These are phyloP conservation scores for Corylus americana DNA, from an alignment of 306 rosid species.

Conservation along the genomic window DNA sequence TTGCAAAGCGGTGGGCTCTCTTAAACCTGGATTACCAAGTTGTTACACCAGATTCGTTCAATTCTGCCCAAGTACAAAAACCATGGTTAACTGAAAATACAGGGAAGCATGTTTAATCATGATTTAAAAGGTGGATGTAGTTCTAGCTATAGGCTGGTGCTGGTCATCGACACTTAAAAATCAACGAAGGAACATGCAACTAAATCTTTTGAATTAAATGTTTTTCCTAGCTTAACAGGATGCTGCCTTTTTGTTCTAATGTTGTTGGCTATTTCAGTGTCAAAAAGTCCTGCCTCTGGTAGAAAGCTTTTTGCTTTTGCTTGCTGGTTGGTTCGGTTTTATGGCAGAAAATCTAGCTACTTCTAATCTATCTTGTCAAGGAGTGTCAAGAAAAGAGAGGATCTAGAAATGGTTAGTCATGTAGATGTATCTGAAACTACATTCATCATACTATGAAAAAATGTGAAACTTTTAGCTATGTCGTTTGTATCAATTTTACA, in stretches of 20 bases:
- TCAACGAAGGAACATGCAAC: neutral
- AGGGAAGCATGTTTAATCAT: neutral
- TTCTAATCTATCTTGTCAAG: constrained; percentile 10
- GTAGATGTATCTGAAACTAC: constrained; percentile 19
- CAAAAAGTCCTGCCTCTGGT: neutral
- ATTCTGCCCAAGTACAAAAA: neutral
- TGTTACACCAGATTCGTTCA: neutral
- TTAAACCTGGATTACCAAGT: neutral
- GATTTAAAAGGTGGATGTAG: neutral
- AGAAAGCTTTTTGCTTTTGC: constrained; percentile 3
- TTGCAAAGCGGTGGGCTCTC: neutral
- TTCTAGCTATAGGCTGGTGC: neutral
- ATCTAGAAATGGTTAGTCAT: constrained; percentile 7
- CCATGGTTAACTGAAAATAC: neutral
- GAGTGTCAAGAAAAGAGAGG: constrained; percentile 23
- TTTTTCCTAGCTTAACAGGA: constrained; percentile 4
- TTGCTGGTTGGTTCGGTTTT: constrained; percentile 14
- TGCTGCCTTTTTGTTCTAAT: neutral
- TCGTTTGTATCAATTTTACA: constrained; percentile 13
- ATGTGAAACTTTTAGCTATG: constrained; percentile 10
- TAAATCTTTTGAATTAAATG: neutral
- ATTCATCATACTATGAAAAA: constrained; percentile 11
- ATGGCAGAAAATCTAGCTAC: constrained; percentile 10
- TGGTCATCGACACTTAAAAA: neutral
- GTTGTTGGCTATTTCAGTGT: neutral